Evolutionary conservation across 2,329 filamentous ascomycete genomes (phyloP), one percentile per base, ranked within the genome.

Genomic region (Lasiodiplodia gonubiensis): DNA sequence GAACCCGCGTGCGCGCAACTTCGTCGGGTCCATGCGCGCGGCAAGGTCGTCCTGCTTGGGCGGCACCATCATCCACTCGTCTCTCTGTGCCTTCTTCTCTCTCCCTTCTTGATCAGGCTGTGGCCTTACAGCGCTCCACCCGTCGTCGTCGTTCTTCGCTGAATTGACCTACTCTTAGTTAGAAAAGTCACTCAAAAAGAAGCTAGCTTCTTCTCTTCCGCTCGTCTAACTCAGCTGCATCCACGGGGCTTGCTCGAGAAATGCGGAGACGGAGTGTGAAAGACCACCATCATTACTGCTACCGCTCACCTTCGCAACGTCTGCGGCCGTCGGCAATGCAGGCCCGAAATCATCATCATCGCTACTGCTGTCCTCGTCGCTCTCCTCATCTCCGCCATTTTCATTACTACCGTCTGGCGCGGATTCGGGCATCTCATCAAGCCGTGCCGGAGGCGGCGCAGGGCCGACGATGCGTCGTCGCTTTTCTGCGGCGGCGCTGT

Each of bases 1-100:
- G 82, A 97, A 98, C 71, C 92, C 93, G 69, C 93, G 90, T 70
- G 88, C 90, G 72, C 90, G 89, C 68, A 94, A 83, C 78, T 94
- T 94, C 4, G 93, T 94, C 0, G 94, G 92, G 79, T 97, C 94
- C 71, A 91, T 82, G 77, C 91, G 80, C 70, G 86, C 86, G 75
- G 80, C 79, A 12, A 85, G 76, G 60, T 82, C 83, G 72, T 85
- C 83, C 70, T 82, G 79, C 21, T 80, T 80, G 0, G 83, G 83
- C 7, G 83, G 82, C 72, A 84, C 76, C 55, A 79, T 84, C 83
- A 85, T 85, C 83, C 83, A 85, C 48, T 92, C 90, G 81, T 97
- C 94, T 73, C 94, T 89, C 76, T 90, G 86, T 5, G 85, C 83
- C 59, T 86, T 84, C 69, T 78, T 76, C 11, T 73, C 68, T 10